Evolutionary conservation across 371 early-diverging fungal genomes (phyloP).

Genomic region (Thermomucor indicae-seudaticae): DNA sequence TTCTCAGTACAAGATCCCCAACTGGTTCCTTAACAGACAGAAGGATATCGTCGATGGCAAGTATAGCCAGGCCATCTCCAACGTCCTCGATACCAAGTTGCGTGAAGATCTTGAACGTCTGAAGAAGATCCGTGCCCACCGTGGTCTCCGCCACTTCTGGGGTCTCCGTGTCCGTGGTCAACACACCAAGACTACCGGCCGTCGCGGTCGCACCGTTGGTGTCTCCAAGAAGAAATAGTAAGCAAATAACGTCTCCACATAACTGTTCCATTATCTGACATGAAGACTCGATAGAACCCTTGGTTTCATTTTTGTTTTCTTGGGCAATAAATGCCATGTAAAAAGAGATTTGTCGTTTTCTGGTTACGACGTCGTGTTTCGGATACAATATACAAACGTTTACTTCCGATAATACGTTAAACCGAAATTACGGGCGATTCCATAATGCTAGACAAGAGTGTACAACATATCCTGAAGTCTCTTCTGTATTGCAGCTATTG

Average conservation of each 20-base stretch:
- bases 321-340: no score
- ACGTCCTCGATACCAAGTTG: constrained; percentile 92
- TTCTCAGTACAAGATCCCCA: constrained; percentile 94
- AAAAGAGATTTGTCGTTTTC: no score
- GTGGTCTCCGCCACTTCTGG: constrained; percentile 96
- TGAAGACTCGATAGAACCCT: no score
- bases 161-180: constrained; percentile 95
- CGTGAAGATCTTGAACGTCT: constrained; percentile 96
- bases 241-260: no score
- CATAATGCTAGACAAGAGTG: no score
- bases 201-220: constrained; percentile 96
- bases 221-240: constrained; percentile 98
- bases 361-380: no score
- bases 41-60: constrained; percentile 95
- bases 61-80: constrained; percentile 92
- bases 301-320: no score
- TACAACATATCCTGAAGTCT: neutral
- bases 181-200: constrained; percentile 98
- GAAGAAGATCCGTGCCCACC: constrained; percentile 95
- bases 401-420: no score
- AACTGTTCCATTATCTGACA: no score
- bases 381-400: no score
- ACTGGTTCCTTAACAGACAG: constrained; percentile 98
- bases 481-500: neutral
- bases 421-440: no score